These are phyloP conservation scores for Echites panduratus DNA, from an alignment of 257 asterid genomes.

Conservation along the genomic window DNA sequence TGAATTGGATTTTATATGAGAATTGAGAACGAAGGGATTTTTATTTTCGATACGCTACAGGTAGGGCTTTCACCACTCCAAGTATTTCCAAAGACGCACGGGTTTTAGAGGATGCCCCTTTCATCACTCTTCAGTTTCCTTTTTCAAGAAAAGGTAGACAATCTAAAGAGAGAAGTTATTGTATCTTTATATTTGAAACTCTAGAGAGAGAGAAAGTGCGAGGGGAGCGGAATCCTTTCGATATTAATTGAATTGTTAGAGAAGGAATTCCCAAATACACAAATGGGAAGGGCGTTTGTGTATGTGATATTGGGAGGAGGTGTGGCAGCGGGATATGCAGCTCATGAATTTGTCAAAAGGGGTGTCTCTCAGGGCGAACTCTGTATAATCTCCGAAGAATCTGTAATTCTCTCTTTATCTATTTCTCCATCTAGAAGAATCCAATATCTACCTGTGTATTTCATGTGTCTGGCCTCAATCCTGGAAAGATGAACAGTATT, in stretches of 20 bases:
- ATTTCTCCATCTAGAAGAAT: not conserved
- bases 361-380: slow-evolving; percentile 81
- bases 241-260: not conserved
- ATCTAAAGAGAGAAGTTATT: slow-evolving; percentile 3
- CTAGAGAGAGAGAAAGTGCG: not conserved
- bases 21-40: too few species aligned
- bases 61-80: not conserved
- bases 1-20: too few species aligned
- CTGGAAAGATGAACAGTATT: not conserved
- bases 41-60: too few species aligned
- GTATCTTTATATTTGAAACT: not conserved
- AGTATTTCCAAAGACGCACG: not conserved
- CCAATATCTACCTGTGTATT: not conserved
- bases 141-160: not conserved
- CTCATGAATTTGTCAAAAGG: slow-evolving; percentile 71
- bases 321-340: slow-evolving; percentile 91
- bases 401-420: slow-evolving; percentile 36
- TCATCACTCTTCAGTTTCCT: not conserved
- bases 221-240: not conserved
- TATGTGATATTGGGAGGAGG: slow-evolving; percentile 95
- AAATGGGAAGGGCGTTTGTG: slow-evolving; percentile 92
- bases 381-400: slow-evolving; percentile 92
- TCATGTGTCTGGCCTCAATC: not conserved
- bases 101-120: not conserved
- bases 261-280: not conserved